Evolutionary conservation across 176 grass and related monocot species (phyloP).

Genomic region (Elaeis guineensis): DNA sequence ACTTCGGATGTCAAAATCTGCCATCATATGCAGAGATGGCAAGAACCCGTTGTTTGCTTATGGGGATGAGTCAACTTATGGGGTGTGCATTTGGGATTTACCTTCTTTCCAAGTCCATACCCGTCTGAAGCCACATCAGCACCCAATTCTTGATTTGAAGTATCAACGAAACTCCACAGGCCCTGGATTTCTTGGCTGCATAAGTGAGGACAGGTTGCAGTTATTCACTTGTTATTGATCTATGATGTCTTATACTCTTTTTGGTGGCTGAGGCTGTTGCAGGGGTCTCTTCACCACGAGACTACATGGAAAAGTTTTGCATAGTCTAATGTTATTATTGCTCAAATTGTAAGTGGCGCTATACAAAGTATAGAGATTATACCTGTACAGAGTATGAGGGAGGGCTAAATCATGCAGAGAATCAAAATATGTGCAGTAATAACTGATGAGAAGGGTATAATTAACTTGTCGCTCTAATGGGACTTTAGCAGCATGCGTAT

Average conservation of each 20-base stretch:
- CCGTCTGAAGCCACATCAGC: constrained; percentile 46
- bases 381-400: too few relatives aligned
- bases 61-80: constrained; percentile 43
- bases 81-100: constrained; percentile 47
- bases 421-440: too few relatives aligned
- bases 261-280: background rate
- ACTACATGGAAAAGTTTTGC: too few relatives aligned
- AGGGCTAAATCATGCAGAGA: too few relatives aligned
- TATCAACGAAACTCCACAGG: constrained; percentile 31
- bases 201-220: constrained; percentile 65
- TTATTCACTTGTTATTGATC: constrained; percentile 31
- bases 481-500: too few relatives aligned
- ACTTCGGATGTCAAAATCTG: constrained; percentile 66
- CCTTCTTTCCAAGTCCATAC: constrained; percentile 45
- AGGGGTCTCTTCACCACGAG: too few relatives aligned
- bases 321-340: too few relatives aligned
- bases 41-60: constrained; percentile 49
- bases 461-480: too few relatives aligned
- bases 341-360: too few relatives aligned
- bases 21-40: constrained; percentile 39
- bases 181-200: constrained; percentile 58
- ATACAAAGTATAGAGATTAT: too few relatives aligned
- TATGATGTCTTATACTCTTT: background rate
- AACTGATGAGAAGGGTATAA: too few relatives aligned
- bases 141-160: constrained; percentile 81